These are phyloP conservation scores for Sphaerulina vaccinii DNA, from an alignment of 2,329 filamentous ascomycete species.

Conservation along the genomic window DNA sequence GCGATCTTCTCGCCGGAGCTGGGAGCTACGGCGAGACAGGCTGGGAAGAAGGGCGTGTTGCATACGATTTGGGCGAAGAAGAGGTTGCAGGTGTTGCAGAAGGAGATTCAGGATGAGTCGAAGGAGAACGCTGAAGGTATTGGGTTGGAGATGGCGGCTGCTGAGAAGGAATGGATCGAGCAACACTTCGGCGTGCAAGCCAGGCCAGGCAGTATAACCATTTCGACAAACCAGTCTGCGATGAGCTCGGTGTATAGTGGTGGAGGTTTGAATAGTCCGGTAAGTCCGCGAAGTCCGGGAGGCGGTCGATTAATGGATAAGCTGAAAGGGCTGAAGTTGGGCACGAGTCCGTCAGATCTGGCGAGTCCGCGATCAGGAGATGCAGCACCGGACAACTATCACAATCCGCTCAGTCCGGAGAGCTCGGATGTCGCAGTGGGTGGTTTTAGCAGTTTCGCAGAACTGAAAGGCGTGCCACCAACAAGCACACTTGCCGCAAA, in stretches of 20 bases:
- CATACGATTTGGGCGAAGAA: constrained; percentile 91
- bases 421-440: constrained; percentile 63
- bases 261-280: constrained; percentile 49
- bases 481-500: constrained; percentile 45
- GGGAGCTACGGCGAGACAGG: constrained; percentile 62
- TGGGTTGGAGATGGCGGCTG: constrained; percentile 76
- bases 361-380: constrained; percentile 13
- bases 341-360: constrained; percentile 57
- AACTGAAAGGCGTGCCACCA: constrained; percentile 51
- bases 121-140: constrained; percentile 75
- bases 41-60: constrained; percentile 75
- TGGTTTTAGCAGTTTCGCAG: constrained; percentile 57
- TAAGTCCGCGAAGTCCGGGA: constrained; percentile 60
- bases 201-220: constrained; percentile 42
- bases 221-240: constrained; percentile 29
- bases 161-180: constrained; percentile 83
- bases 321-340: constrained; percentile 73
- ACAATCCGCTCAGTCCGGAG: constrained; percentile 61
- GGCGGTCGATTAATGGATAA: constrained; percentile 75
- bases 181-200: constrained; percentile 68
- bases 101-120: constrained; percentile 74
- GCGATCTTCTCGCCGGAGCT: constrained; percentile 81
- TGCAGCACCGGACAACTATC: constrained; percentile 25
- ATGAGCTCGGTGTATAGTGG: constrained; percentile 29
- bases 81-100: constrained; percentile 69